A percentile compares a stretch with the other conserved stretches of the same genome.
These are phyloP conservation scores for Xylariaceae sp. DNA, from an alignment of 2,329 filamentous ascomycete species.

Conservation along the genomic window DNA sequence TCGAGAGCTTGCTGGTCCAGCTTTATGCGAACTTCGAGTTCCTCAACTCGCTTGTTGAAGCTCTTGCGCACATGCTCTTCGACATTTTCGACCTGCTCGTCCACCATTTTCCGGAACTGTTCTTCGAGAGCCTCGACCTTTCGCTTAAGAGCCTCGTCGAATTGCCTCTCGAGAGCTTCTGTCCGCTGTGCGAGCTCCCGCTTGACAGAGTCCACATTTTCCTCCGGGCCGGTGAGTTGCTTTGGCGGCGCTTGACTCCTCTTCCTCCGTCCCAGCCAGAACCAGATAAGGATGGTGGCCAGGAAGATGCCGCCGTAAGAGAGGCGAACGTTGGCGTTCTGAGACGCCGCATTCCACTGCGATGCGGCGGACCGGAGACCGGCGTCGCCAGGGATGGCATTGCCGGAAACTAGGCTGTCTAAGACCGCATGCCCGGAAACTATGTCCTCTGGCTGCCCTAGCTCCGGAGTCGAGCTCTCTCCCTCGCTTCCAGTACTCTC, in stretches of 20 bases:
- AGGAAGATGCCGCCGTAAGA: conserved; percentile 13
- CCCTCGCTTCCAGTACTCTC: too few species aligned
- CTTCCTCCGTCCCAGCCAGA: conserved; percentile 11
- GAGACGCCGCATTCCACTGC: conserved; percentile 1
- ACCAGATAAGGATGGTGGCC: conserved; percentile 13
- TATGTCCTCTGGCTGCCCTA: not conserved
- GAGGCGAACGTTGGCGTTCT: conserved; percentile 6
- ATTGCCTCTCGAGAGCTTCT: conserved; percentile 15
- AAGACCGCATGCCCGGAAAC: not conserved
- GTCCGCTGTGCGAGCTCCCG: conserved; percentile 16
- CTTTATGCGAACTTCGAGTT: conserved; percentile 22
- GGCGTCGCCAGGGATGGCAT: not conserved
- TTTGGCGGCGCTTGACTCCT: conserved; percentile 2
- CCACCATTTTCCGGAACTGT: conserved; percentile 15
- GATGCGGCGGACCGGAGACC: conserved; percentile 1
- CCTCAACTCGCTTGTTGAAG: conserved; percentile 21
- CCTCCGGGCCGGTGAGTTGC: conserved; percentile 8
- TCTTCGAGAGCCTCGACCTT: conserved; percentile 17
- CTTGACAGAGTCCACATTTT: conserved; percentile 10
- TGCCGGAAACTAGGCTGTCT: conserved; percentile 1
- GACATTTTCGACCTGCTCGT: conserved; percentile 15
- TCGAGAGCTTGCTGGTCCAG: conserved; percentile 24
- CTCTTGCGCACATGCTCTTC: conserved; percentile 21
- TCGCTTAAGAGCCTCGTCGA: conserved; percentile 13
- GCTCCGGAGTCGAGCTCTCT: too few species aligned